Percentiles rank a stretch among this genome's conserved stretches.
phyloP scores from a whole-genome alignment of 306 rosid genomes.

The Pueraria montana region DNA sequence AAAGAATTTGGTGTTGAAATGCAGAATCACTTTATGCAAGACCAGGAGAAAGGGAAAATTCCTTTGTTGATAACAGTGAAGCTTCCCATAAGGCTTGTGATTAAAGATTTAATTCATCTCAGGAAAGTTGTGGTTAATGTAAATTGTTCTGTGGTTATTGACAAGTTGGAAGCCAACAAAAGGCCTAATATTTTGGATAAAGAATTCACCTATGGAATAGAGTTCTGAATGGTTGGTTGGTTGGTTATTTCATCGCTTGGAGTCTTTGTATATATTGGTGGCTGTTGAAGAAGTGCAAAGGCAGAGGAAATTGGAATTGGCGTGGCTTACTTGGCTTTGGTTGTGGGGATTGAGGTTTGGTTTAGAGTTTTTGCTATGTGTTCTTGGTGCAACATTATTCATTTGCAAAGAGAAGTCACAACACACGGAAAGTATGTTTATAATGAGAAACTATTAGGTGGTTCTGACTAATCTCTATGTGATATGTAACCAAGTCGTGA shows the following conservation, averaged over 20 bases:
- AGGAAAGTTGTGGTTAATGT: conserved; percentile 39
- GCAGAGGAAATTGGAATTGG: conserved; percentile 18
- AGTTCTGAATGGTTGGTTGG: conserved; percentile 8
- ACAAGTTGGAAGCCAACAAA: conserved; percentile 39
- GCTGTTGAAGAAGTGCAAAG: neutral
- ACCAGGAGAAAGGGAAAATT: conserved; percentile 40
- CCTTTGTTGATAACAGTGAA: conserved; percentile 51
- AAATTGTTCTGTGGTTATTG: conserved; percentile 56
- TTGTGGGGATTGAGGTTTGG: neutral
- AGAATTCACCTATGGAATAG: conserved; percentile 1
- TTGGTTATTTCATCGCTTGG: neutral
- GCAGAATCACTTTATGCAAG: conserved; percentile 16
- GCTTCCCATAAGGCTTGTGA: conserved; percentile 54
- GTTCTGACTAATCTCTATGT: too few relatives aligned
- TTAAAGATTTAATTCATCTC: conserved; percentile 19
- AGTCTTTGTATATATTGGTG: neutral
- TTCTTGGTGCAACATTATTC: conserved; percentile 20
- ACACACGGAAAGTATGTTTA: neutral
- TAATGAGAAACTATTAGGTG: too few relatives aligned
- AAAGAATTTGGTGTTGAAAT: conserved; percentile 33
- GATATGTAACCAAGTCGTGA: too few relatives aligned
- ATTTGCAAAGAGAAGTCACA: conserved; percentile 3
- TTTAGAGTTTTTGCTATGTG: neutral
- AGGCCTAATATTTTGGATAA: conserved; percentile 50
- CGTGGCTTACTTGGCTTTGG: neutral